Conservation (phyloP, 352 stramenopile species). For the Globisporangium irregulare region DNA sequence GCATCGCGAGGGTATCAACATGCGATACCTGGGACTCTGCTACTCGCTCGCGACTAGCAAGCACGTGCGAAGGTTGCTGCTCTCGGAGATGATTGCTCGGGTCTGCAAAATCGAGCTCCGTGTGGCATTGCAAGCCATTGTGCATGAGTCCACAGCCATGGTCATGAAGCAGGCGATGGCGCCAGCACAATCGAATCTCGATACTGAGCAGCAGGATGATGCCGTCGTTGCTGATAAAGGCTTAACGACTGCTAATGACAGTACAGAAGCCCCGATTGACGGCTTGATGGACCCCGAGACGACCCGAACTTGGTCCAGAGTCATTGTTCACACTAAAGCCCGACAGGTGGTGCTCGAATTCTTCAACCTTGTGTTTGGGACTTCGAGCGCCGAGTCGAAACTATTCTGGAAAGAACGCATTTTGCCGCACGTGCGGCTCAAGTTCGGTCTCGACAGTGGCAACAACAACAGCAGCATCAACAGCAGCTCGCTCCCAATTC, state of each 20-base stretch:
- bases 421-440: slow-evolving; percentile 35
- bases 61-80: slow-evolving; percentile 42
- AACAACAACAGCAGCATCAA: slow-evolving; percentile 3
- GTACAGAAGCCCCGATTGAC: neutral
- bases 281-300: slow-evolving; percentile 10
- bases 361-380: slow-evolving; percentile 55
- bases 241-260: neutral
- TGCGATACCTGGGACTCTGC: slow-evolving; percentile 50
- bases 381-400: slow-evolving; percentile 26
- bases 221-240: neutral
- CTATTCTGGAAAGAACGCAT: slow-evolving; percentile 52
- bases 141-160: slow-evolving; percentile 19
- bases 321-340: slow-evolving; percentile 21
- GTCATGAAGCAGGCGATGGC: slow-evolving; percentile 24
- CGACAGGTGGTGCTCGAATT: slow-evolving; percentile 35
- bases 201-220: neutral
- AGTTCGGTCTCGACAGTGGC: slow-evolving; percentile 30
- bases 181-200: neutral
- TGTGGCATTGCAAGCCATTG: slow-evolving; percentile 30
- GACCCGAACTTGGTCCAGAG: slow-evolving; percentile 18
- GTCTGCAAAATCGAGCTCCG: slow-evolving; percentile 55
- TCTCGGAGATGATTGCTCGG: slow-evolving; percentile 60
- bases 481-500: slow-evolving; percentile 2
- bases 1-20: slow-evolving; percentile 56
- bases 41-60: slow-evolving; percentile 43